Base-by-base conservation (phyloP, 1,284 basidiomycete genomes). In the Rhodotorula sp. region DNA sequence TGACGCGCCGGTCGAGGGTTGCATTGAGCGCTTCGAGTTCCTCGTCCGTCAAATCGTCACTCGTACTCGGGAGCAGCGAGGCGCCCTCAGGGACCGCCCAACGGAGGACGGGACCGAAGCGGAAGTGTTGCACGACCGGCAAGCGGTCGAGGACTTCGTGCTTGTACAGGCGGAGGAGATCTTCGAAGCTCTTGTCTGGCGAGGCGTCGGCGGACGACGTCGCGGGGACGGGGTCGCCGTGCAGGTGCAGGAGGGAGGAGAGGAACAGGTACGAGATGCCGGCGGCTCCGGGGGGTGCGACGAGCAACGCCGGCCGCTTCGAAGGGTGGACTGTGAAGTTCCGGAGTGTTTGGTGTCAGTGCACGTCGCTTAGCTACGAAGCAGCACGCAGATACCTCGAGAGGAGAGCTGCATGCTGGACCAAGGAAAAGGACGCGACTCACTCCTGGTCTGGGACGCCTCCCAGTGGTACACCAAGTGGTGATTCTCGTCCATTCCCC, bases 91-190 rank as follows among this genome's bases (percentile, higher is more conserved):
- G 48, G 15, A 52, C 48, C 38, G 77, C 68, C 49, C 77, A 79
- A 16, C 66, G 67, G 14, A 78, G 61, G 45, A 71, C 31, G 1
- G 68, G 28, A 2, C 94, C 94, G 47, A 98, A 86, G 50, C 89
- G 90, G 60, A 98, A 85, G 79, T 97, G 95, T 81, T 98, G 95
- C 18, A 98, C 93, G 4, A 98, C 95, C 23, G 97, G 95, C 26
- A 90, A 86, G 81, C 97, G 97, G 19, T 89, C 87, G 47, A 97
- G 83, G n/a, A 97, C 94, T 81, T 98, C 95, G n/a, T 89, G 93
- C 85, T 91, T 86, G 81, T 95, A 98, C 93, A 98, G 98, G 83
- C 95, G 97, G 77, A 93, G 85, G 74, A 98, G 81, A 5, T 95
- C 97, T 8, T 85, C 85, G 79, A 93, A 90, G 38, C 95, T 90